These are phyloP conservation scores for Boletus eberwhitei DNA, from an alignment of 768 basidiomycete genomes.

Conservation along the genomic window DNA sequence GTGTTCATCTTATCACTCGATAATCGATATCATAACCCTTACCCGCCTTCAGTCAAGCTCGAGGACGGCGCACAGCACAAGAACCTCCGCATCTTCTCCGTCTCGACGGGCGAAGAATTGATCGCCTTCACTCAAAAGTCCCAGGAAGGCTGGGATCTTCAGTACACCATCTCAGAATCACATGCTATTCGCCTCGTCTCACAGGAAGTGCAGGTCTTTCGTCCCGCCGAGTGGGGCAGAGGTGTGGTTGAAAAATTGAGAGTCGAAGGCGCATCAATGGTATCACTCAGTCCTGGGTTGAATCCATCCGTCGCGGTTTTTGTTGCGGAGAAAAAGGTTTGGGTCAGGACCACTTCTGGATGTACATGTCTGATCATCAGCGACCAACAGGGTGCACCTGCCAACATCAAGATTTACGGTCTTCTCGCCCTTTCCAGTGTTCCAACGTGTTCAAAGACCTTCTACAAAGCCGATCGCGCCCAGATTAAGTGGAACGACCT, in stretches of 20 bases:
- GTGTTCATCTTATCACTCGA: conserved; percentile 16
- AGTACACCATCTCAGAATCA: conserved; percentile 87
- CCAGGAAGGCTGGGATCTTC: conserved; percentile 88
- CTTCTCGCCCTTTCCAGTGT: conserved; percentile 54
- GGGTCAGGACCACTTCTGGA: conserved; percentile 1
- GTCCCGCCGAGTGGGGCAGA: conserved; percentile 75
- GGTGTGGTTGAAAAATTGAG: conserved; percentile 79
- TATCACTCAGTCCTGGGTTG: conserved; percentile 76
- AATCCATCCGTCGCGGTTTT: conserved; percentile 92
- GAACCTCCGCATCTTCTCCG: conserved; percentile 90
- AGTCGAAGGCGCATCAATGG: conserved; percentile 77
- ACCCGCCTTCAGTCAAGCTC: conserved; percentile 56
- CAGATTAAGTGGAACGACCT: conserved; percentile 95
- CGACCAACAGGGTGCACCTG: conserved; percentile 70
- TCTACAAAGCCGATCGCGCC: conserved; percentile 93
- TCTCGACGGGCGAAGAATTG: conserved; percentile 82
- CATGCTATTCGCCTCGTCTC: conserved; percentile 80
- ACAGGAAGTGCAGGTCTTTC: conserved; percentile 79
- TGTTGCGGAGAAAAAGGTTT: conserved; percentile 87
- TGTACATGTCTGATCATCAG: not conserved
- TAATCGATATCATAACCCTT: conserved; percentile 11
- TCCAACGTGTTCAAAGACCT: conserved; percentile 88
- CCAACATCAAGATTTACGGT: conserved; percentile 80
- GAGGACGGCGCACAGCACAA: conserved; percentile 91
- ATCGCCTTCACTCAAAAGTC: conserved; percentile 86